Conservation (phyloP, 495 filamentous ascomycete species). For the Tuber umbilicatum region DNA sequence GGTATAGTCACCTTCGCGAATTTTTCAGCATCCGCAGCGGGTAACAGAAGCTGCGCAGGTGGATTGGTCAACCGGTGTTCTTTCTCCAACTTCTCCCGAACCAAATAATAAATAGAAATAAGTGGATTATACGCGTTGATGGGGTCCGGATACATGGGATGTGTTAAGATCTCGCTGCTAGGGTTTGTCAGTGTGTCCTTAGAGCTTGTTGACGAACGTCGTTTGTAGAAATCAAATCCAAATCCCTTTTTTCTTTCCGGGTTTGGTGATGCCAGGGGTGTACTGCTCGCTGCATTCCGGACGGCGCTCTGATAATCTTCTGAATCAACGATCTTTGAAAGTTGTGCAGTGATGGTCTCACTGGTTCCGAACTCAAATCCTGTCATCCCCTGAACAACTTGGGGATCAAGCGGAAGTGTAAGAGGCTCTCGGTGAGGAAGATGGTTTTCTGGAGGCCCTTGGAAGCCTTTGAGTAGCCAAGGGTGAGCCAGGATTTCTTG, state of each 20-base stretch:
- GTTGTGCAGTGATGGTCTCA: conserved; percentile 70
- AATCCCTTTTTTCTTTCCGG: conserved; percentile 79
- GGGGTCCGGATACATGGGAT: conserved; percentile 68
- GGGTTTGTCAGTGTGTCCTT: conserved; percentile 81
- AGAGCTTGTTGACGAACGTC: conserved; percentile 78
- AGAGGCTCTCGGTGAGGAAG: conserved; percentile 79
- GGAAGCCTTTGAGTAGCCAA: conserved; percentile 95
- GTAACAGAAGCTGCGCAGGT: conserved; percentile 25
- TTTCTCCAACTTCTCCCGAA: conserved; percentile 85
- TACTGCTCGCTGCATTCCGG: conserved; percentile 57
- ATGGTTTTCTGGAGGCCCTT: conserved; percentile 77
- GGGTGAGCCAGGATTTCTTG: conserved; percentile 92
- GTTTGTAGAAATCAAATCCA: conserved; percentile 93
- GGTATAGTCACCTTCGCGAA: conserved; percentile 29
- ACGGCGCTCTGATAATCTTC: conserved; percentile 86
- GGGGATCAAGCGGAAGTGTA: conserved; percentile 71
- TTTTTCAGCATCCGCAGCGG: conserved; percentile 34
- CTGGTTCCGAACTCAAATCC: conserved; percentile 93
- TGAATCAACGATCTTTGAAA: conserved; percentile 77
- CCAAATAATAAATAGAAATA: conserved; percentile 91
- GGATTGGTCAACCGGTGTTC: conserved; percentile 49
- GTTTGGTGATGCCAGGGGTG: conserved; percentile 56
- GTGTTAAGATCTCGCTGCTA: conserved; percentile 72
- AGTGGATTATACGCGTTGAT: conserved; percentile 90
- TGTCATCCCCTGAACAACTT: conserved; percentile 85